Evolutionary conservation across 192 early-diverging fungal species (phyloP), one percentile per base, ranked within the genome.

Genomic region (Geosiphon pyriformis): DNA sequence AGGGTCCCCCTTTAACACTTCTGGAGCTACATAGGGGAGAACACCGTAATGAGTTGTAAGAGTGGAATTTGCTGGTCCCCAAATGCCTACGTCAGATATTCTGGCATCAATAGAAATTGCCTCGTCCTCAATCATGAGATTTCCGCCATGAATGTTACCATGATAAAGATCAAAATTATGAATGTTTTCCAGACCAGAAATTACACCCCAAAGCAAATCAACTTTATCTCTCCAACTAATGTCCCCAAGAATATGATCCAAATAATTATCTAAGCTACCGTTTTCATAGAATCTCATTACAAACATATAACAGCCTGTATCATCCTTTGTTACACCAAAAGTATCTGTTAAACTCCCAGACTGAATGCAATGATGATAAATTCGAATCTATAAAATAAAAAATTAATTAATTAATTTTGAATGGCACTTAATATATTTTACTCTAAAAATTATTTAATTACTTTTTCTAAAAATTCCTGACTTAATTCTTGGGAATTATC

Each of bases 1-100:
- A 4, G 62, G 63, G 8, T 59, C 26, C 15, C 64, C 63, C 17
- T 58, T 53, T 27, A 77, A 60, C 22, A 69, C 49, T 59, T 77
- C 75, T 0, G 75, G 75, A 1, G 75, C 72, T 27, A 77, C 68
- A 22, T 77, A 77, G 10, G 75, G 75, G 1, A 77, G 69, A 4
- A 77, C 68, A 15, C 75, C 72, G 2, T 61, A 59, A 23, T 68
- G 69, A 15, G 64, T 73, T 60, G 35, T 27, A 26, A 46, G 15
- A 20, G 26, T 53, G 60, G 71, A 56, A 71, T 59, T n/a, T 70
- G 70, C n/a, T 72, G 55, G 4, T 69, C 72, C 20, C 73, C 63
- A 46, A 60, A 72, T 66, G 68, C 72, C 55, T 65, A 72, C 0
- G 68, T 77, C 59, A 71, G 72, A 30, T n/a, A 61, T 48, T n/a